Evolutionary conservation across 2,329 filamentous ascomycete genomes (phyloP), one percentile per base, ranked within the genome.

Genomic region (Colletotrichum cereale): DNA sequence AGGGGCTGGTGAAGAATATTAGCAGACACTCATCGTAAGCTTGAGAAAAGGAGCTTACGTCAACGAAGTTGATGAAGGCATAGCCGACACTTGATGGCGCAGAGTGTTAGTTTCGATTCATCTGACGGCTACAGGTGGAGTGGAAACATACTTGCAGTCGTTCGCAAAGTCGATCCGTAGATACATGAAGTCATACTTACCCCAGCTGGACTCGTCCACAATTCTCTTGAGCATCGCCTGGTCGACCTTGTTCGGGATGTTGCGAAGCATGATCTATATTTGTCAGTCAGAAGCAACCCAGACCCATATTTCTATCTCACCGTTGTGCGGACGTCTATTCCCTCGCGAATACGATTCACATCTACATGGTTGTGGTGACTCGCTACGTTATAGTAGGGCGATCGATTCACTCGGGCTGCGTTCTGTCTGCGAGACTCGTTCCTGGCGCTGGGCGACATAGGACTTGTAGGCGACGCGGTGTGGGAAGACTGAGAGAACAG

Each of bases 161-260:
- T 94, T 94, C 65, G 90, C 90, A 76, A 95, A 95, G 79, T 95
- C 93, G 76, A 98, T 98, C 48, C 96, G 91, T 63, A 98, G 84
- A 80, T 99, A 99, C 86, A 97, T 90, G 81, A 98, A 98, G 79
- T 98, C 95, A 79, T 97, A 98, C 73, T 92, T 91, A 38, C 94
- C 95, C 82, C 88, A 90, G 79, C 91, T 94, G 21, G 91, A 92
- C 73, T 92, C 86, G 77, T 98, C 93, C 18, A 98, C 86, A 67
- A 97, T 91, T 0, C 86, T 82, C 84, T 97, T 97, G 21, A 98
- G 83, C 84, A 93, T 91, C 0, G 87, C 84, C 80, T 94, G 90
- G 76, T 94, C 90, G 67, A 97, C 91, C 76, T 95, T 94, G 83
- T 97, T 97, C 1, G 96, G 96, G 56, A 98, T 96, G 79, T 98